Conservation (phyloP, 2,329 filamentous ascomycete species). For the Tolypocladium guangdongense region DNA sequence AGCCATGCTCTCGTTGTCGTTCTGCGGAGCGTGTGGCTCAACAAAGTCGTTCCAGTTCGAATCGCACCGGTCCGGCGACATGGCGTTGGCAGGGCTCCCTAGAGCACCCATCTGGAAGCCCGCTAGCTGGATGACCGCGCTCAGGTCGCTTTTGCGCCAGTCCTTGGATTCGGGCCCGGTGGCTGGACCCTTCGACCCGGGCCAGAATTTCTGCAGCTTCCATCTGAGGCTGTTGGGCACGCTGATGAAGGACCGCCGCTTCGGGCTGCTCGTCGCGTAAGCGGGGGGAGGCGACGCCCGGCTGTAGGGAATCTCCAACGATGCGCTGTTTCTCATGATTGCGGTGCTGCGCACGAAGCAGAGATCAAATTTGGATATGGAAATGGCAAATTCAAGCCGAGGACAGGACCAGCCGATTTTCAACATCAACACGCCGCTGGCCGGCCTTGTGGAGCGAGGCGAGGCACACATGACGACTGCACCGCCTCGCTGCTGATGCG, state of each 20-base stretch:
- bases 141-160: conserved; percentile 10
- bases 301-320: not conserved
- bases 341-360: not conserved
- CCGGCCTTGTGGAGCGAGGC: not conserved
- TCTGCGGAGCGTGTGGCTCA: not conserved
- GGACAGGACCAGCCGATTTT: not conserved
- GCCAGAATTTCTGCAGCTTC: conserved; percentile 20
- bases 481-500: not conserved
- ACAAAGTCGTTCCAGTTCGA: not conserved
- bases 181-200: conserved; percentile 14
- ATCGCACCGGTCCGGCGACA: not conserved
- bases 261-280: not conserved
- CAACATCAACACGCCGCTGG: not conserved
- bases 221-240: conserved; percentile 13
- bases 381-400: not conserved
- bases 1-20: not conserved
- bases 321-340: not conserved
- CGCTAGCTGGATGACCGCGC: conserved; percentile 2
- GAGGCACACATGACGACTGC: not conserved
- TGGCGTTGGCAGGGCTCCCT: conserved; percentile 1
- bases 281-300: not conserved
- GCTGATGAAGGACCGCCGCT: conserved; percentile 4
- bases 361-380: not conserved
- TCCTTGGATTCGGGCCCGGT: conserved; percentile 15
- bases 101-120: conserved; percentile 5